Conservation (phyloP, 2,329 filamentous ascomycete genomes). For the Xylariomycetidae sp. region DNA sequence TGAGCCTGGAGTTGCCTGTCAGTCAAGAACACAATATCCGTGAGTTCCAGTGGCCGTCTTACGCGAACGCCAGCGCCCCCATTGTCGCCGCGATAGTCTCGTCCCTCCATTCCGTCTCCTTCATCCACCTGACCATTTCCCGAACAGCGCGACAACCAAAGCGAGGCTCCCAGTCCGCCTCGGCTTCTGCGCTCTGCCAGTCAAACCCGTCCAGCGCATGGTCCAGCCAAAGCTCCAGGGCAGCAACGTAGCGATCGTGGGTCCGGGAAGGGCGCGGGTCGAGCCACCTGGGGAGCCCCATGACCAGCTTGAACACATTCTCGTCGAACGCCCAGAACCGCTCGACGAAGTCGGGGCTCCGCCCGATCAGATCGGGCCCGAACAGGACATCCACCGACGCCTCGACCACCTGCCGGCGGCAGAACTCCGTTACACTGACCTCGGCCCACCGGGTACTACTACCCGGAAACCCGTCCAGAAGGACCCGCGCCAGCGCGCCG, state of each 20-base stretch:
- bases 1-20: background rate
- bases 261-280: background rate
- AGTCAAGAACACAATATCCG: background rate
- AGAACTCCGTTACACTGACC: constrained; percentile 1
- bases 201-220: background rate
- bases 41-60: background rate
- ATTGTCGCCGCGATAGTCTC: constrained; percentile 1
- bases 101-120: constrained; percentile 3
- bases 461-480: background rate
- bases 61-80: constrained; percentile 2
- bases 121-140: constrained; percentile 4
- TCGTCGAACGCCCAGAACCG: constrained; percentile 5
- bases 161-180: constrained; percentile 5
- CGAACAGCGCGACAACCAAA: constrained; percentile 4
- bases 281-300: constrained; percentile 2
- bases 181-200: constrained; percentile 1
- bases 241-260: constrained; percentile 3
- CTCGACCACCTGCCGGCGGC: constrained; percentile 1
- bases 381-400: background rate
- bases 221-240: constrained; percentile 4
- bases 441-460: constrained; percentile 1
- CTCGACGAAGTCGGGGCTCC: constrained; percentile 4
- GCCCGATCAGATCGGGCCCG: constrained; percentile 1
- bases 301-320: constrained; percentile 27
- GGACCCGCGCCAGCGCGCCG: background rate